A percentile compares a stretch with the other conserved stretches of the same genome.
Conservation (phyloP, 208 protist species). For the Leishmania guyanensis region DNA sequence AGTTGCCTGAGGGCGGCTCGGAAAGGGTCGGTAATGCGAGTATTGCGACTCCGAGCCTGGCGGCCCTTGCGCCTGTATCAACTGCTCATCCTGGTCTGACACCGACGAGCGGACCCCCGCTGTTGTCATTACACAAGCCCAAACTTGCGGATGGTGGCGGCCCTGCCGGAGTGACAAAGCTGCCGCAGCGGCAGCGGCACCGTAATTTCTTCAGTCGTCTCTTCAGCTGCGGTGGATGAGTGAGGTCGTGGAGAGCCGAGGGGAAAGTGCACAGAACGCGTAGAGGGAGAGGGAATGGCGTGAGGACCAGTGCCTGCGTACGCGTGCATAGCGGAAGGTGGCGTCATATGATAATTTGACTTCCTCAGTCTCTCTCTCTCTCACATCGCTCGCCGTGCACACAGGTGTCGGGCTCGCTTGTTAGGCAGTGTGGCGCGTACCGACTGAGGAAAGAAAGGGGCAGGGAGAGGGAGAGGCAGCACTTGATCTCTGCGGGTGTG, state of each 20-base stretch:
- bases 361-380: neutral
- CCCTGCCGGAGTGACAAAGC: neutral
- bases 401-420: neutral
- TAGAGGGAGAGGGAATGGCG: neutral
- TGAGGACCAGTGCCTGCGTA: neutral
- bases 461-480: neutral
- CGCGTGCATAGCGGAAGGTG: neutral
- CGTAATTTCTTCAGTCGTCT: slow-evolving; percentile 9
- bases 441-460: neutral
- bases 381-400: neutral
- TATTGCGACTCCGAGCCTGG: neutral
- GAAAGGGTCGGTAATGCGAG: neutral
- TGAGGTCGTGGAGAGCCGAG: neutral
- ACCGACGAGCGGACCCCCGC: neutral
- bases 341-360: neutral
- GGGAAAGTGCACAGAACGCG: neutral
- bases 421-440: neutral
- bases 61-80: neutral
- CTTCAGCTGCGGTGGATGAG: slow-evolving; percentile 11
- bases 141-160: neutral
- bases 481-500: neutral
- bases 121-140: neutral
- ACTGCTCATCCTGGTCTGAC: neutral
- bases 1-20: neutral
- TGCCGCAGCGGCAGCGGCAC: neutral